Percentiles rank a stretch among this genome's conserved stretches.
Evolutionary conservation across 176 grass and related monocot genomes (phyloP).

Genomic region (Triticum urartu): DNA sequence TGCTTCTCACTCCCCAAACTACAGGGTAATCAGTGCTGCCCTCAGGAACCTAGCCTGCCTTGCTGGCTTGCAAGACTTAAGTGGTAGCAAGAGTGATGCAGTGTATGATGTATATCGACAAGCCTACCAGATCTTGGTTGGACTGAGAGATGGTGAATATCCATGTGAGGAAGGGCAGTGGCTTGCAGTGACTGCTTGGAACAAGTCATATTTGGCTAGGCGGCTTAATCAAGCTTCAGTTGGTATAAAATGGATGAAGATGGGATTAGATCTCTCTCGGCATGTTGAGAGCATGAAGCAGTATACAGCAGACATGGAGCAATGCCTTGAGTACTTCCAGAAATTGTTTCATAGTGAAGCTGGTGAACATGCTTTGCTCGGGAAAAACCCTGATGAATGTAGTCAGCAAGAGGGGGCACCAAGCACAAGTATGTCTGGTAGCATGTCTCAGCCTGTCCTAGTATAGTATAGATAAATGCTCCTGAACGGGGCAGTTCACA

Average conservation of each 20-base stretch:
- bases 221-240: slow-evolving; percentile 50
- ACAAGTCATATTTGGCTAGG: slow-evolving; percentile 58
- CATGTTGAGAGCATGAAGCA: slow-evolving; percentile 76
- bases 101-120: slow-evolving; percentile 70
- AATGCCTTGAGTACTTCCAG: slow-evolving; percentile 54
- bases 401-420: slow-evolving; percentile 41
- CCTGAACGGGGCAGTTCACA: slow-evolving; percentile 11
- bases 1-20: slow-evolving; percentile 66
- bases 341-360: slow-evolving; percentile 45
- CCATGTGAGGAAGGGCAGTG: slow-evolving; percentile 82
- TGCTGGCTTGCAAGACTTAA: slow-evolving; percentile 49
- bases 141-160: slow-evolving; percentile 78
- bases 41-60: slow-evolving; percentile 67
- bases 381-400: slow-evolving; percentile 31
- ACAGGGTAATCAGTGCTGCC: slow-evolving; percentile 60
- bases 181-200: slow-evolving; percentile 80
- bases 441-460: slow-evolving; percentile 61
- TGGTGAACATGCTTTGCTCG: slow-evolving; percentile 8
- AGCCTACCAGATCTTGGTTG: slow-evolving; percentile 86
- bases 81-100: slow-evolving; percentile 54
- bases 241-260: slow-evolving; percentile 90
- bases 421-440: slow-evolving; percentile 30
- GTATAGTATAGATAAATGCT: slow-evolving; percentile 55
- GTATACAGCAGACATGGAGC: slow-evolving; percentile 57
- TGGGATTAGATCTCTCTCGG: slow-evolving; percentile 70